Evolutionary conservation across 192 early-diverging fungal genomes (phyloP), one percentile per base, ranked within the genome.

Genomic region (Phlyctochytrium arcticum): DNA sequence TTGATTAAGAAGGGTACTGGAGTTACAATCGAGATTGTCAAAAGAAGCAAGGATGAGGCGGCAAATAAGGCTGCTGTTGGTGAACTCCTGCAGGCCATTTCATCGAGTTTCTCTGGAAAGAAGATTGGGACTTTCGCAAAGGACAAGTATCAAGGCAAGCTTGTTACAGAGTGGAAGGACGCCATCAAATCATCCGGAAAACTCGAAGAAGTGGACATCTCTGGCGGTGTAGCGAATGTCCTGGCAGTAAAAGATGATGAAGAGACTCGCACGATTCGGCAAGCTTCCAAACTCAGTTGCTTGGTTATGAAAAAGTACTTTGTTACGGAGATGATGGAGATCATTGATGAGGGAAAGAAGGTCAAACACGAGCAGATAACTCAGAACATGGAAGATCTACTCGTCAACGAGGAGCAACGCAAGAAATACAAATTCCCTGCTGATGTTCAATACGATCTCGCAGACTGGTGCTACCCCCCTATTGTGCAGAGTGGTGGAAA

Each of bases 401-500:
- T 95, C 9, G 55, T 75, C 19, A 84, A 91, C 57, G 86, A 91
- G 31, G 85, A 85, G 54, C 75, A 85, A 68, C 69, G 75, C 27
- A 86, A 86, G 67, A 77, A 80, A 49, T 73, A 90, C 12, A 85
- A 85, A 53, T 75, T 90, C 32, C 84, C 86, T 10, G 72, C 73
- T 17, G 90, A 91, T 56, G 85, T 92, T 59, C 76, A 85, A n/a
- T 72, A 82, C 33, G 88, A 87, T 17, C 78, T 83, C 56, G 74
- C 85, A 8, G 97, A 99, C 47, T 93, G 90, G 90, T 92, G 92
- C 65, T 92, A 95, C 42, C 76, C 86, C 6, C 97, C 97, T 6
- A 92, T 96, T 53, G 88, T 99, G 62, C 95, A 98, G 75, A 94
- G 92, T 77, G 97, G 97, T 57, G 95, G 95, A 36, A 78, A 84